phyloP scores from a whole-genome alignment of 2,329 filamentous ascomycete species.

The Dissoconium aciculare region DNA sequence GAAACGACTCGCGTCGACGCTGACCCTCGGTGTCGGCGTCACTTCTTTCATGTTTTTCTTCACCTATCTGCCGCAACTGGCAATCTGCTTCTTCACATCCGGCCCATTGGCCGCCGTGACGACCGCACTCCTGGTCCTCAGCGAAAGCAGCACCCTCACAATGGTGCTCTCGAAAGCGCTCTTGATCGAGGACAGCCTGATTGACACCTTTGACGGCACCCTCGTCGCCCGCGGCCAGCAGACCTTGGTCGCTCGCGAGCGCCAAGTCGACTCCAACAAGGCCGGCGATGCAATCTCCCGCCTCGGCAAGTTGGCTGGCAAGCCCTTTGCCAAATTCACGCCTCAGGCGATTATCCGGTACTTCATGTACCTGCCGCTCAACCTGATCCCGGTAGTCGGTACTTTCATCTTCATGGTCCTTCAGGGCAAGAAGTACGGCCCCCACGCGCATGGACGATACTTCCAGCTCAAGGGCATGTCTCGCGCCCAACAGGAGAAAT shows the following conservation, averaged over 20 bases:
- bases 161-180: slow-evolving; percentile 50
- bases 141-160: slow-evolving; percentile 36
- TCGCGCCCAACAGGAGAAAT: slow-evolving; percentile 47
- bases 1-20: slow-evolving; percentile 43
- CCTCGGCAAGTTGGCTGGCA: slow-evolving; percentile 42
- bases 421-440: slow-evolving; percentile 43
- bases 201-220: slow-evolving; percentile 76
- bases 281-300: slow-evolving; percentile 38
- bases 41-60: slow-evolving; percentile 72
- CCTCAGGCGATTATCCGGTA: slow-evolving; percentile 55
- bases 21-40: slow-evolving; percentile 57
- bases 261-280: slow-evolving; percentile 47
- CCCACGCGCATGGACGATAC: slow-evolving; percentile 49
- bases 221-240: slow-evolving; percentile 41
- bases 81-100: slow-evolving; percentile 68
- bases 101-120: slow-evolving; percentile 66
- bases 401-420: slow-evolving; percentile 66
- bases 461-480: slow-evolving; percentile 85
- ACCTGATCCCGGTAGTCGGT: slow-evolving; percentile 82
- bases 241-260: slow-evolving; percentile 55
- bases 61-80: slow-evolving; percentile 72
- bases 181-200: slow-evolving; percentile 63
- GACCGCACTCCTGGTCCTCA: slow-evolving; percentile 49
- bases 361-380: slow-evolving; percentile 74
- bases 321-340: slow-evolving; percentile 39